phyloP scores from a whole-genome alignment of 306 rosid genomes.

The Sindora glabra region DNA sequence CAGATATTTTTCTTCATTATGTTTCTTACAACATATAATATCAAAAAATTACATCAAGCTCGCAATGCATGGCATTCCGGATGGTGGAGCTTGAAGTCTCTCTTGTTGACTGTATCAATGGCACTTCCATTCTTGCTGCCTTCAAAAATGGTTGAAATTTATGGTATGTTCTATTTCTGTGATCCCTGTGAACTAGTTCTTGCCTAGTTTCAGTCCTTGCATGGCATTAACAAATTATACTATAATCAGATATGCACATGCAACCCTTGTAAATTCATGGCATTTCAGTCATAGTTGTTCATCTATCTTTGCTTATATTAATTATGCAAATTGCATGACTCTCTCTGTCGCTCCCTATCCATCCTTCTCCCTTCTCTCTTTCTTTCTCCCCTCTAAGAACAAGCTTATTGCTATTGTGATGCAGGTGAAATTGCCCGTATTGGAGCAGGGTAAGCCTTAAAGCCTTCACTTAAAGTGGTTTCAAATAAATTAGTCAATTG shows the following conservation, averaged over 20 bases:
- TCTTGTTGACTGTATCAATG: conserved; percentile 48
- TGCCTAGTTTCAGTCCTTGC: neutral
- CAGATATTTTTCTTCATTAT: conserved; percentile 77
- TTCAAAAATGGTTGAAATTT: conserved; percentile 43
- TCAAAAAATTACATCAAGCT: conserved; percentile 52
- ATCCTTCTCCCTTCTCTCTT: no score
- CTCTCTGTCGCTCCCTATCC: no score
- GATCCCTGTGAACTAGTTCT: neutral
- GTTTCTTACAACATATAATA: conserved; percentile 58
- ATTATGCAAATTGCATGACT: no score
- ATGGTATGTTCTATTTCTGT: conserved; percentile 39
- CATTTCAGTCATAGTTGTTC: neutral
- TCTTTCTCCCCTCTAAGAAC: no score
- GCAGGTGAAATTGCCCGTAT: conserved; percentile 84
- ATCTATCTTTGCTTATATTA: neutral
- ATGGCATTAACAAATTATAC: neutral
- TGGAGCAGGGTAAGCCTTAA: conserved; percentile 70
- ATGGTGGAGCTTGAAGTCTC: conserved; percentile 59
- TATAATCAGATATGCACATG: neutral
- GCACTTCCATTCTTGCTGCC: conserved; percentile 53
- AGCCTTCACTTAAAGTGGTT: conserved; percentile 1
- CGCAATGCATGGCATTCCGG: conserved; percentile 75
- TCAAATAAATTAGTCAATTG: neutral
- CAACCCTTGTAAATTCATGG: neutral
- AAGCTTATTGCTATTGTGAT: neutral